phyloP scores from a whole-genome alignment of 371 early-diverging fungal genomes.

The Apophysomyces sp. region DNA sequence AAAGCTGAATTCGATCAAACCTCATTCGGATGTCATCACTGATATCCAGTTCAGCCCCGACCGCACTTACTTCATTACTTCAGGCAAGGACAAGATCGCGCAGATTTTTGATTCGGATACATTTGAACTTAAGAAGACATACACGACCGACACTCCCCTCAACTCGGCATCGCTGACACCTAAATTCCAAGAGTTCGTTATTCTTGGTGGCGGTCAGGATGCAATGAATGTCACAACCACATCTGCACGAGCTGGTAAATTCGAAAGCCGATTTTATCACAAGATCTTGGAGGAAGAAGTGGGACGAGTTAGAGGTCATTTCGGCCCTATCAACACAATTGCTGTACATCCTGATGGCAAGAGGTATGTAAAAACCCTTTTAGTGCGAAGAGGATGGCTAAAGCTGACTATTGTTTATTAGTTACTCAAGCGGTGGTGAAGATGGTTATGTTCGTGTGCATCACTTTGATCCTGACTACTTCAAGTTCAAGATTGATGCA shows the following conservation, averaged over 20 bases:
- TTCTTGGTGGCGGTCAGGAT: constrained; percentile 85
- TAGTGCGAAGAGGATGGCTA: neutral
- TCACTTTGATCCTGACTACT: constrained; percentile 95
- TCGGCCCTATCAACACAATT: constrained; percentile 99
- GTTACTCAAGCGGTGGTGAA: constrained; percentile 97
- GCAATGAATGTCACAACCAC: constrained; percentile 96
- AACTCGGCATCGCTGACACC: constrained; percentile 97
- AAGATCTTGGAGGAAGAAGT: constrained; percentile 96
- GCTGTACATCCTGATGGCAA: constrained; percentile 96
- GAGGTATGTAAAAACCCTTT: constrained; percentile 34
- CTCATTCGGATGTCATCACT: constrained; percentile 81
- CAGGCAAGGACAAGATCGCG: constrained; percentile 96
- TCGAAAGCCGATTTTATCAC: constrained; percentile 99
- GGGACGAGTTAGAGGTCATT: constrained; percentile 98
- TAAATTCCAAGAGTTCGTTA: constrained; percentile 72
- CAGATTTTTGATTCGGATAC: constrained; percentile 88
- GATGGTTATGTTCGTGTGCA: constrained; percentile 98
- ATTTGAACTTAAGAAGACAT: constrained; percentile 83
- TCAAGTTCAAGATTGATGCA: constrained; percentile 80
- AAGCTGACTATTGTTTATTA: constrained; percentile 8
- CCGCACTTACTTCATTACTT: constrained; percentile 94
- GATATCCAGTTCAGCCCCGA: constrained; percentile 95
- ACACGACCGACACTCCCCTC: constrained; percentile 91
- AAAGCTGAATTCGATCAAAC: constrained; percentile 57
- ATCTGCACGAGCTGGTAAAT: constrained; percentile 93